Evolutionary conservation across 805 yeast species (phyloP).

Genomic region (Zygosaccharomyces rouxii): DNA sequence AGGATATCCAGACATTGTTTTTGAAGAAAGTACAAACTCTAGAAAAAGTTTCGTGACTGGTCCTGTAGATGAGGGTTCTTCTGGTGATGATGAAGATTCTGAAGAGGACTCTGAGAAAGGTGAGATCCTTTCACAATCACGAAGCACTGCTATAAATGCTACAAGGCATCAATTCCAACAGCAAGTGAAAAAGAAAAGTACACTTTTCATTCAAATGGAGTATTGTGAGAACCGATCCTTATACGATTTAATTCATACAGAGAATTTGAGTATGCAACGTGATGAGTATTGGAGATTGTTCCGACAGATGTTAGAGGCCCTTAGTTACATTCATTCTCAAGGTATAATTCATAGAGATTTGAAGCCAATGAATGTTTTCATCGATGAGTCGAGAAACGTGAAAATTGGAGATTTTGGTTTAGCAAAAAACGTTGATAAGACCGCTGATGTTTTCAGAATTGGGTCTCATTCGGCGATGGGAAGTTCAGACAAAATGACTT

Average conservation of each 20-base stretch:
- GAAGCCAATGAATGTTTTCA: conserved; percentile 93
- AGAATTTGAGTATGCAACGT: conserved; percentile 63
- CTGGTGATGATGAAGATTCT: conserved; percentile 9
- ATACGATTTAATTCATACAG: conserved; percentile 70
- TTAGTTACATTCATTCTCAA: conserved; percentile 84
- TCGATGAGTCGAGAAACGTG: conserved; percentile 81
- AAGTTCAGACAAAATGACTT: conserved; percentile 68
- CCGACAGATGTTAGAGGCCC: conserved; percentile 83
- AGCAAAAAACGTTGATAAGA: conserved; percentile 78
- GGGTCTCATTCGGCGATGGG: conserved; percentile 30
- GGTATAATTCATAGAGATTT: conserved; percentile 94
- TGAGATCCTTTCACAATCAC: neutral
- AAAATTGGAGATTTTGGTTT: conserved; percentile 97
- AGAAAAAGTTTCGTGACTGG: conserved; percentile 14
- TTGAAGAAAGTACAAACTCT: conserved; percentile 38
- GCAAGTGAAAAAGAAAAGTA: conserved; percentile 45
- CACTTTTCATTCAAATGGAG: conserved; percentile 95
- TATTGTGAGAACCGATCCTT: conserved; percentile 94
- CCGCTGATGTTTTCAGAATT: conserved; percentile 34
- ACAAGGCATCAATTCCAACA: neutral
- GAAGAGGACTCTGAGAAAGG: neutral
- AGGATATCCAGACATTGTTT: conserved; percentile 51
- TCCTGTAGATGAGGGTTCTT: conserved; percentile 26
- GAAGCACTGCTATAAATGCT: neutral
- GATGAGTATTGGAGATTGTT: conserved; percentile 88